Evolutionary conservation across 2,329 filamentous ascomycete species (phyloP), one percentile per base, ranked within the genome.

Genomic region (Aspergillus sergii): DNA sequence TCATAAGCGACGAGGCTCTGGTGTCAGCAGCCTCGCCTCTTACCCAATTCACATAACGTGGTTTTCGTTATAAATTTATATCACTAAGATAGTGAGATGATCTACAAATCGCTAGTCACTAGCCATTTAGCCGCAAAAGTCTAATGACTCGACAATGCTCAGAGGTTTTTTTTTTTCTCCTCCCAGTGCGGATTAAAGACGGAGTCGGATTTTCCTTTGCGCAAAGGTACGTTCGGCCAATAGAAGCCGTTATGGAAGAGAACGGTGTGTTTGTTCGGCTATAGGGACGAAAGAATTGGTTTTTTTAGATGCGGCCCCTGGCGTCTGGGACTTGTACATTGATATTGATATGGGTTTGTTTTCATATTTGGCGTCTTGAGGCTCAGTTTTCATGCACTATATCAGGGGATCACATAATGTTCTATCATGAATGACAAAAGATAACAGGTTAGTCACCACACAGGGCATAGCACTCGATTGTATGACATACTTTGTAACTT

Each of bases 261-360:
- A 32, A 51, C 8, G 45, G 23, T 26, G 16, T 51, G 28, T 51
- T 21, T 51, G 48, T n/a, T 51, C 30, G 28, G 28, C 48, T 21
- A 5, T 32, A 51, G 7, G 48, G 9, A n/a, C 16, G 28, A 10
- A 32, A 32, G 7, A 10, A 7, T 19, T 32, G 26, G 28, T n/a
- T 51, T 51, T 51, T 7, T n/a, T 32, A 51, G 28, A 32, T 34
- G 19, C 21, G 48, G 48, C 21, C 48, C 23, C 46, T 9, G 16
- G 14, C 26, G 26, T 51, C 63, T 59, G 58, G 66, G 61, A 66
- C 61, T 62, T 72, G 72, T 74, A 73, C 60, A 74, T 71, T 68
- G 59, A 57, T 65, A 66, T 65, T 62, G 55, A 69, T 68, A 68
- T 64, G 64, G 68, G 65, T 54, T 65, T 61, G 60, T 58, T 60